Base-by-base conservation (phyloP, 495 filamentous ascomycete species). In the Rhypophila decipiens region DNA sequence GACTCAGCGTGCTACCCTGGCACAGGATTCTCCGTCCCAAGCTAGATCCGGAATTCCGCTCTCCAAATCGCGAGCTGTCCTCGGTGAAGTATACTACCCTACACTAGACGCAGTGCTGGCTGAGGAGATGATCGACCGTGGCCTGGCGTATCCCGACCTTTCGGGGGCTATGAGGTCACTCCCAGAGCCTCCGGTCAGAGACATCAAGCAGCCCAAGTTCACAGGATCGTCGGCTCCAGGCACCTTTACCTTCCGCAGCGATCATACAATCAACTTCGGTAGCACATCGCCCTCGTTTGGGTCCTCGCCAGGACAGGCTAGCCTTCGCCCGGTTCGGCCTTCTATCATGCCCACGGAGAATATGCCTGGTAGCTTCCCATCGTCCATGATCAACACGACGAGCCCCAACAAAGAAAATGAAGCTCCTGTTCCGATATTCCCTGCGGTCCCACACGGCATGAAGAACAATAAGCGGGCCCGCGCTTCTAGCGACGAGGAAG, bases 401-500 rank as follows among this genome's bases (percentile, higher is more conserved):
- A 52, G 48, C 45, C 42, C 64, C 0, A 71, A 76, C 59, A 78
- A 77, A 58, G 73, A 77, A 53, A 75, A 74, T 35, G 54, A 65
- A 38, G 68, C 62, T 18, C 70, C 72, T 5, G 50, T 39, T 0
- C 46, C 44, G 18, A 47, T 50, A 13, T 49, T 55, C 35, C 33
- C 63, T 15, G 40, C 56, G 12, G 69, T 86, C 24, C 74, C 83
- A 4, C 84, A 88, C 55, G 85, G 86, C 24, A 79, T 90, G 57
- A 58, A 66, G 3, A 87, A 85, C 67, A 87, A 90, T 71, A 88
- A 88, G 69, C 74, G 84, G 38, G 75, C 75, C 46, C 75, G 80
- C 13, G 71, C 69, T 22, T 68, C 57, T 40, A 68, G 63, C 22
- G 73, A 77, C 51, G 76, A 77, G 49, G 69, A 74, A 24, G 69